Evolutionary conservation across 108 stramenopile genomes (phyloP).

Genomic region (Cylindrotheca fusiformis): DNA sequence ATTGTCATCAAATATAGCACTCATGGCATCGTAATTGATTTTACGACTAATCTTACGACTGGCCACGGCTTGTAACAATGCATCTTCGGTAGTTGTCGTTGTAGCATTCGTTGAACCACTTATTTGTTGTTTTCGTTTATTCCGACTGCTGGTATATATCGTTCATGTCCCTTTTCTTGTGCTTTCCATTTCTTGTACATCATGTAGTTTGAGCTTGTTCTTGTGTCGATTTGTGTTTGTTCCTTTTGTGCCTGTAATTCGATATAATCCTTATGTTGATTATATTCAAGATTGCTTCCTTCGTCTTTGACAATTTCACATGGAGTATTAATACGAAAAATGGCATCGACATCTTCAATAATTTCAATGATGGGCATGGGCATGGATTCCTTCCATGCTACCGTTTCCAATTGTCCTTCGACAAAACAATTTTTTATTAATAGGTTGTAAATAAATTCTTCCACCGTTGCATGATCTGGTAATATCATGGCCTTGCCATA

Average conservation of each 20-base stretch:
- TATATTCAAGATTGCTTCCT: slow-evolving; percentile 85
- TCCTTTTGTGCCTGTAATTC: slow-evolving; percentile 75
- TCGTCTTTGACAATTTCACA: slow-evolving; percentile 80
- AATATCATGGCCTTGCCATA: slow-evolving; percentile 60
- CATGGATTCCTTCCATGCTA: slow-evolving; percentile 70
- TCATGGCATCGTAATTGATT: slow-evolving; percentile 94
- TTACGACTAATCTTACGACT: slow-evolving; percentile 86
- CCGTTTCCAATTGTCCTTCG: slow-evolving; percentile 57
- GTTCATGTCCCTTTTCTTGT: slow-evolving; percentile 72
- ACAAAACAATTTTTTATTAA: slow-evolving; percentile 47
- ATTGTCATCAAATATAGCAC: slow-evolving; percentile 78
- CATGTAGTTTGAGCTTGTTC: slow-evolving; percentile 53
- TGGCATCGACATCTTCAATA: slow-evolving; percentile 82
- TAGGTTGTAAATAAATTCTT: too few species aligned
- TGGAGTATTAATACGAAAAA: slow-evolving; percentile 73
- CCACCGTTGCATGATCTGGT: slow-evolving; percentile 72
- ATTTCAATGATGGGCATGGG: slow-evolving; percentile 53
- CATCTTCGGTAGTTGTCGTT: slow-evolving; percentile 70
- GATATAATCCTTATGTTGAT: slow-evolving; percentile 91
- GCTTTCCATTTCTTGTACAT: slow-evolving; percentile 64
- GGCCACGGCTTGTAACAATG: slow-evolving; percentile 76
- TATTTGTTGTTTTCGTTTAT: slow-evolving; percentile 59
- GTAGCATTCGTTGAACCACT: slow-evolving; percentile 36
- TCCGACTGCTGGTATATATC: too few species aligned
- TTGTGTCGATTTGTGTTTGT: slow-evolving; percentile 42